A percentile compares a stretch with the other conserved stretches of the same genome.
Evolutionary conservation across 306 rosid species (phyloP).

Genomic region (Prosopis cineraria): DNA sequence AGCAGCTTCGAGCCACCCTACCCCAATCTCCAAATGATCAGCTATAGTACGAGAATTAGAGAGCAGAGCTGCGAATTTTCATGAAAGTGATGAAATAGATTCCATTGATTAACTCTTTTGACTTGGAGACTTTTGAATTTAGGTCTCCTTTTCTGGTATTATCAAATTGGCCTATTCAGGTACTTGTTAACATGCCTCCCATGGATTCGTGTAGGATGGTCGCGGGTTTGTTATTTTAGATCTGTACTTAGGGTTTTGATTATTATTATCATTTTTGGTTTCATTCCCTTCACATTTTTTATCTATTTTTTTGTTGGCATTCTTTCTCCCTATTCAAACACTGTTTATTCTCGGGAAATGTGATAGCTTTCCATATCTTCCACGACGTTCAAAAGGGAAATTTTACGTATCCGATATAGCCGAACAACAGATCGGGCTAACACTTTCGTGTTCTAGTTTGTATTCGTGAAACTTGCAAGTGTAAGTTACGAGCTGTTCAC

Average conservation of each 20-base stretch:
- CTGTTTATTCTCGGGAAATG: slow-evolving; percentile 30
- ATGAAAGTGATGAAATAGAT: slow-evolving; percentile 26
- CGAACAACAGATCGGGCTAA: slow-evolving; percentile 11
- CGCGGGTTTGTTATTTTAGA: slow-evolving; percentile 32
- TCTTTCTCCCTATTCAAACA: neutral
- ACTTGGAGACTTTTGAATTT: slow-evolving; percentile 27
- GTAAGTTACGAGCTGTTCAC: slow-evolving; percentile 47
- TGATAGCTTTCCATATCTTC: slow-evolving; percentile 20
- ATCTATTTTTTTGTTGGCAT: neutral
- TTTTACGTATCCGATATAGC: slow-evolving; percentile 16
- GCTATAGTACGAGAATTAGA: neutral
- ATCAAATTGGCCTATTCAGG: slow-evolving; percentile 35
- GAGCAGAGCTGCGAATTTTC: neutral
- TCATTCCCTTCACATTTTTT: neutral
- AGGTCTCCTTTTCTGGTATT: slow-evolving; percentile 14
- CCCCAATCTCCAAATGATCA: slow-evolving; percentile 5
- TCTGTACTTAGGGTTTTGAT: slow-evolving; percentile 18
- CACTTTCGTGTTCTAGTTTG: slow-evolving; percentile 12
- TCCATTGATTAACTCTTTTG: slow-evolving; percentile 16
- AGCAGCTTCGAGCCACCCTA: slow-evolving; percentile 13
- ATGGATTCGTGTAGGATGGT: slow-evolving; percentile 13
- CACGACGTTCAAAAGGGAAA: slow-evolving; percentile 37
- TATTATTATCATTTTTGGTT: neutral
- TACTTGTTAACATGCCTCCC: slow-evolving; percentile 30
- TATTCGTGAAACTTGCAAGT: slow-evolving; percentile 33